Base-by-base conservation (phyloP, 805 yeast genomes). In the Ogataea populi-albae region DNA sequence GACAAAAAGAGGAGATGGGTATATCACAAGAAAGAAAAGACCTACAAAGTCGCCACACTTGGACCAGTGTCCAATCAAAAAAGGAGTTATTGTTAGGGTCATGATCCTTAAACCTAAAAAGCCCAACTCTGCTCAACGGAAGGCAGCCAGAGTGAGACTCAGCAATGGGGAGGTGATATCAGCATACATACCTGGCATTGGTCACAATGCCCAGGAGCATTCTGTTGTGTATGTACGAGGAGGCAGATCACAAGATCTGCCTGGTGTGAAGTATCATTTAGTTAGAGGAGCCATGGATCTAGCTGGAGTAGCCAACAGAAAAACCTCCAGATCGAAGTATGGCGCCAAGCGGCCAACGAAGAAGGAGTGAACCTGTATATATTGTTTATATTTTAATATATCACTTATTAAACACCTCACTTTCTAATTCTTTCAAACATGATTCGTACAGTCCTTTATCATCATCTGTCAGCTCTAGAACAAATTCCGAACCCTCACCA, bases 181-280 rank as follows among this genome's bases (percentile, higher is more conserved):
- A 30, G 96, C 96, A 1, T 89, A 88, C 60, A 93, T 93, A 39
- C 96, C 97, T 11, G 99, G 99, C 37, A 97, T 93, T 59, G 98
- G 99, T 15, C 98, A 93, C 64, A 93, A 93, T 57, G 82, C 95
- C 16, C 98, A 93, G 68, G 99, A 93, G 62, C 99, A 93, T 66
- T 86, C 94, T 55, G 94, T 93, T 34, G 98, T 93, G 1, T 76
- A 79, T 35, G 95, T 93, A 3, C 79, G 98, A 64, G 99, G 99
- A n/a, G 99, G 98, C 11, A 80, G 97, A 73, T 86, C 86, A 35
- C 96, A 89, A 59, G 99, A 93, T 79, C 70, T 91, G 52, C 98
- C 98, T 17, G 99, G 99, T 75, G 96, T 93, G 32, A 89, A 87
- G 60, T 93, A 93, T 63, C 93, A 86, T 64, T 71, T 87, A 49